These are phyloP conservation scores for Tetragonia tetragonoides DNA, from an alignment of 148 eudicot genomes.

Conservation along the genomic window DNA sequence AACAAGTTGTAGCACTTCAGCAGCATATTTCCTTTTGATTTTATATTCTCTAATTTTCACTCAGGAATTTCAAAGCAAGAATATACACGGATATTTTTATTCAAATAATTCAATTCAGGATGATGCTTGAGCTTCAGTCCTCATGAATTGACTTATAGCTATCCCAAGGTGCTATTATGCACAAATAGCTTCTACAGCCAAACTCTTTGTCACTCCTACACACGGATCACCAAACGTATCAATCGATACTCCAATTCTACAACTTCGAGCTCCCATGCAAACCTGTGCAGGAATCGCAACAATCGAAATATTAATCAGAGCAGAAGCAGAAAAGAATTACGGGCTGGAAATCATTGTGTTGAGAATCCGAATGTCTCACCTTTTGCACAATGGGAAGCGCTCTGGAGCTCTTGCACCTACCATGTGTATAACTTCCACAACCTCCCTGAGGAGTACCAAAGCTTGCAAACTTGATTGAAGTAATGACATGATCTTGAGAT, in stretches of 20 bases:
- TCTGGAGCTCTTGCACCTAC: conserved; percentile 56
- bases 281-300: conserved; percentile 40
- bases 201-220: conserved; percentile 52
- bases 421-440: conserved; percentile 80
- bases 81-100: conserved; percentile 12
- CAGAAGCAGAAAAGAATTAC: not conserved
- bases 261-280: conserved; percentile 60
- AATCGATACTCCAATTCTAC: conserved; percentile 53
- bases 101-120: not conserved
- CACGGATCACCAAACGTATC: conserved; percentile 71
- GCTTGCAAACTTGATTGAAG: conserved; percentile 86
- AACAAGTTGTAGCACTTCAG: not conserved
- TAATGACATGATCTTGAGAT: conserved; percentile 60
- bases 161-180: conserved; percentile 20
- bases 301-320: not conserved
- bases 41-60: not conserved
- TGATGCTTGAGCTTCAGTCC: conserved; percentile 20
- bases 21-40: not conserved
- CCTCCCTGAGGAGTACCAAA: conserved; percentile 82
- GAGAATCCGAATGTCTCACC: conserved; percentile 29
- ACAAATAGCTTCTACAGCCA: conserved; percentile 78
- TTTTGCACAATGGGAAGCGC: conserved; percentile 63
- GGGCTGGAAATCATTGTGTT: not conserved
- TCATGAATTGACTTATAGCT: not conserved
- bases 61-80: not conserved